Evolutionary conservation across 257 asterid species (phyloP).

Genomic region (Primulina eburnea): DNA sequence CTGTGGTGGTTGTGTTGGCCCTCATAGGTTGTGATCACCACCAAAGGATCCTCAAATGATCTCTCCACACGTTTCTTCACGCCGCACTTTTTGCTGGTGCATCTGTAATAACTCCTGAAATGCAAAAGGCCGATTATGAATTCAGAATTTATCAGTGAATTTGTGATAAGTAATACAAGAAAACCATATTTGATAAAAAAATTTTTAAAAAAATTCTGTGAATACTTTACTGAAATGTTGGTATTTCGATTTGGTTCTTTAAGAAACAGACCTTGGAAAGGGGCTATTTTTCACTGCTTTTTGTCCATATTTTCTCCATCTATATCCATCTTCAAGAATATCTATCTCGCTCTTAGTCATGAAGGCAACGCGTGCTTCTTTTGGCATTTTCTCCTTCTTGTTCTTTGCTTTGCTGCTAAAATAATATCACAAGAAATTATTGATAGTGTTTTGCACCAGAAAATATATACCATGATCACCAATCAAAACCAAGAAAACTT

Average conservation of each 20-base stretch:
- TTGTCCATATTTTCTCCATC: conserved; percentile 92
- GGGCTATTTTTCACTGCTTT: conserved; percentile 84
- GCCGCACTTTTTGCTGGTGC: conserved; percentile 71
- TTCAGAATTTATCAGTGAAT: neutral
- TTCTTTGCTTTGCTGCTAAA: conserved; percentile 39
- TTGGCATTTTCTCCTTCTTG: conserved; percentile 60
- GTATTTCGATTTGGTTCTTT: neutral
- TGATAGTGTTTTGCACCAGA: neutral
- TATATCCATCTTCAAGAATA: conserved; percentile 81
- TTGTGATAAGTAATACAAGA: neutral
- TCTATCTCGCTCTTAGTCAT: conserved; percentile 78
- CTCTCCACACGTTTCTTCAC: conserved; percentile 90
- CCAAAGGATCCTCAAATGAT: conserved; percentile 65
- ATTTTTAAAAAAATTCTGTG: neutral
- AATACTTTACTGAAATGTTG: neutral
- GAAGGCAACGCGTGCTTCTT: conserved; percentile 60
- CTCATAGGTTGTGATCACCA: conserved; percentile 87
- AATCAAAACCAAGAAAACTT: neutral
- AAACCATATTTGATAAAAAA: neutral
- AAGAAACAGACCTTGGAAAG: conserved; percentile 63
- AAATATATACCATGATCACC: too few species aligned
- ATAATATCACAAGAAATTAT: neutral
- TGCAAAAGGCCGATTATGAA: neutral
- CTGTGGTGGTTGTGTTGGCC: conserved; percentile 87
- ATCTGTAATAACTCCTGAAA: conserved; percentile 78